Evolutionary conservation across 192 early-diverging fungal species (phyloP), one percentile per base, ranked within the genome.

Genomic region (Linnemannia schmuckeri): DNA sequence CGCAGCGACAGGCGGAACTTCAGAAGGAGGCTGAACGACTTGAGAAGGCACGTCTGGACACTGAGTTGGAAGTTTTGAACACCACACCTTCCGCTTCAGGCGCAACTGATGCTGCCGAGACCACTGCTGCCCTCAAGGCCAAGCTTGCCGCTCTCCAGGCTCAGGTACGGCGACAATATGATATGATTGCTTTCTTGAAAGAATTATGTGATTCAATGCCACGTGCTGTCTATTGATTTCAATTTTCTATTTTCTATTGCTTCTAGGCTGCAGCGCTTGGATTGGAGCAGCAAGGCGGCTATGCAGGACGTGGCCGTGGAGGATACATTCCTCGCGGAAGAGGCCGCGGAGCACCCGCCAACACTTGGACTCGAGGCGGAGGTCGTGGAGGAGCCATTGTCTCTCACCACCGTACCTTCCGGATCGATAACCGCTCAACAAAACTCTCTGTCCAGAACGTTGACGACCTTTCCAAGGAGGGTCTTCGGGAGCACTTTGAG

Each of bases 361-460:
- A 89, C 72, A 88, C 89, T 61, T 89, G 93, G 41, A 87, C 90
- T 57, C 90, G 90, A 18, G 92, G 89, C 10, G 76, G 82, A 70
- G 75, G 55, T 79, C 86, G 88, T 44, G 90, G 86, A n/a, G 87
- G 82, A 42, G 87, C 86, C 30, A 86, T 81, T 63, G 83, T 84
- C 47, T 90, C 92, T 22, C 91, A 89, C n/a, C 88, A 89, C 15
- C 82, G 84, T 0, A 87, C 79, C 6, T 87, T 87, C 52, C 70
- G 79, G 33, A 76, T 96, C 35, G 96, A 96, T 87, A 94, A 96
- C 76, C 92, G 96, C 15, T 84, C 96, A 1, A 94, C 94, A 38
- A 96, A 93, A 81, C 68, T 96, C 27, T 79, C 91, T 70, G 79
- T 96, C 27, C 91, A 94, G 61, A 89, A 92, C n/a, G 78, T 93